These are phyloP conservation scores for Phallus indusiatus DNA, from an alignment of 768 basidiomycete genomes.

Conservation along the genomic window DNA sequence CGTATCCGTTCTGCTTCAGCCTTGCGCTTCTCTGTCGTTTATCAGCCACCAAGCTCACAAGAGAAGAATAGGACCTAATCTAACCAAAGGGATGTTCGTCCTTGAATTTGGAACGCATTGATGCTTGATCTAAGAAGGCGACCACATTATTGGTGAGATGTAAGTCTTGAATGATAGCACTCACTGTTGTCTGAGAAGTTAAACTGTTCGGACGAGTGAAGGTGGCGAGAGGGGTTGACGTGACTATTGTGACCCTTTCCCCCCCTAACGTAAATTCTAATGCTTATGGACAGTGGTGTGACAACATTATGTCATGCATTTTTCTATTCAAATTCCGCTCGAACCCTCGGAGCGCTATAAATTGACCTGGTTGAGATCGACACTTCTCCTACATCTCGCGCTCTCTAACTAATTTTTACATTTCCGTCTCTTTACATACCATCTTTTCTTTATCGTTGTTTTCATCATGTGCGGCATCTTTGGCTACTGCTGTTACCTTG, in stretches of 20 bases:
- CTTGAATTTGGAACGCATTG: constrained; percentile 93
- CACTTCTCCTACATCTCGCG: background rate
- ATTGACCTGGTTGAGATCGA: background rate
- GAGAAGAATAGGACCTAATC: constrained; percentile 23
- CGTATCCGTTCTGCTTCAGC: constrained; percentile 97
- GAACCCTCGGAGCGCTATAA: background rate
- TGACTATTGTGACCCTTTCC: too few relatives aligned
- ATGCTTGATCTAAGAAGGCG: background rate
- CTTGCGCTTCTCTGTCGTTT: constrained; percentile 86
- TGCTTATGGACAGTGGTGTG: too few relatives aligned
- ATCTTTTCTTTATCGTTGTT: background rate
- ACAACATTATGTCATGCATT: too few relatives aligned
- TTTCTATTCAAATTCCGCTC: background rate
- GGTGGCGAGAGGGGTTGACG: too few relatives aligned
- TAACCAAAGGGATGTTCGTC: constrained; percentile 97
- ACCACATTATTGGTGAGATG: too few relatives aligned
- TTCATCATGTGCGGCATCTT: constrained; percentile 87
- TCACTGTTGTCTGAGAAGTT: too few relatives aligned
- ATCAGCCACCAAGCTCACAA: constrained; percentile 3
- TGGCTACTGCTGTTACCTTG: constrained; percentile 88
- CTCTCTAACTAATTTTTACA: background rate
- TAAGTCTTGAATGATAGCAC: too few relatives aligned
- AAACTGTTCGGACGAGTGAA: too few relatives aligned
- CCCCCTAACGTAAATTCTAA: too few relatives aligned
- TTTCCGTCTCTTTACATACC: background rate